These are phyloP conservation scores for Candida anutae DNA, from an alignment of 1,139 yeast species.

Conservation along the genomic window DNA sequence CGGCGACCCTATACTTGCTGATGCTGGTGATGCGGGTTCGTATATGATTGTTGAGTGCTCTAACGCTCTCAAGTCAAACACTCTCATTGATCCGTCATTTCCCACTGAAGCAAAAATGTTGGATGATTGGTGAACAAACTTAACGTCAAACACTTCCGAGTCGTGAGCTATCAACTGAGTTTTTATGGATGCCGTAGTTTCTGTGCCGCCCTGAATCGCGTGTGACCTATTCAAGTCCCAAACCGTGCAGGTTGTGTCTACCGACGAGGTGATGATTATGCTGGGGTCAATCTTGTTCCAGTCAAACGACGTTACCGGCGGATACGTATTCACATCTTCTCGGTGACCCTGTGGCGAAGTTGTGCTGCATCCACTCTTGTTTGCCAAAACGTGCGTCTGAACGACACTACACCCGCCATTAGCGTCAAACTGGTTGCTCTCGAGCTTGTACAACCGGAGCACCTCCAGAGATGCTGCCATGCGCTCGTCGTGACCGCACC, in stretches of 20 bases:
- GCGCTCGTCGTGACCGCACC: constrained; percentile 25
- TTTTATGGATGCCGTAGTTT: constrained; percentile 57
- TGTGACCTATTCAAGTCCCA: constrained; percentile 66
- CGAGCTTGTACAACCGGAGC: constrained; percentile 56
- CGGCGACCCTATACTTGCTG: constrained; percentile 1
- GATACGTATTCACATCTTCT: constrained; percentile 44
- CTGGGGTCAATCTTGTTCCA: constrained; percentile 77
- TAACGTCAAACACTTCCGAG: constrained; percentile 88
- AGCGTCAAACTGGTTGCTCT: constrained; percentile 21
- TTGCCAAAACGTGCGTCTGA: constrained; percentile 37
- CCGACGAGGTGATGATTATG: constrained; percentile 73
- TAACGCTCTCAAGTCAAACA: constrained; percentile 79
- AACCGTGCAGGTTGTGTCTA: constrained; percentile 93
- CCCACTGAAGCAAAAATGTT: constrained; percentile 90
- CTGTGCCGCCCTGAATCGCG: constrained; percentile 7
- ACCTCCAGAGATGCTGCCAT: constrained; percentile 69
- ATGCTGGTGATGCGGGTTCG: constrained; percentile 47
- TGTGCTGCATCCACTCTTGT: constrained; percentile 20
- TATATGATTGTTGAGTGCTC: constrained; percentile 94
- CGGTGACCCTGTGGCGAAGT: constrained; percentile 1
- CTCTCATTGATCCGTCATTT: constrained; percentile 89
- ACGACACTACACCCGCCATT: constrained; percentile 24
- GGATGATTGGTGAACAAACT: constrained; percentile 67
- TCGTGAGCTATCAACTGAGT: constrained; percentile 97
- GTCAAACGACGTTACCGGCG: constrained; percentile 89